Percentiles rank a stretch among this genome's conserved stretches.
Conservation (phyloP, 768 basidiomycete genomes). For the Termitomyces sp. region DNA sequence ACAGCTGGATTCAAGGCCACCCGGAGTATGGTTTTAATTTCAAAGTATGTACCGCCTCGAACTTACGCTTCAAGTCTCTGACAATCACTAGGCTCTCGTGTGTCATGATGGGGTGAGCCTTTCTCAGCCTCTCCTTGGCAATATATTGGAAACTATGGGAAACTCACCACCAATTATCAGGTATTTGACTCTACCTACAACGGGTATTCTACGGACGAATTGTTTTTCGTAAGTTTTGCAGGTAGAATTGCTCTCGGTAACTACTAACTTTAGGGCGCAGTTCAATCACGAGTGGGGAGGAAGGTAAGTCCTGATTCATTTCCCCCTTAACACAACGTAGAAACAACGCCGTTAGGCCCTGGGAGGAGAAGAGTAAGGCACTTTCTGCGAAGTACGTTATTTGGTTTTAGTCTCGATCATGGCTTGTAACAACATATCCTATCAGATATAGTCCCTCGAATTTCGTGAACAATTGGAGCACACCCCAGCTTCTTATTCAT, state of each 20-base stretch:
- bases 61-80: neutral
- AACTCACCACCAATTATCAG: conserved; percentile 24
- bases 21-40: conserved; percentile 85
- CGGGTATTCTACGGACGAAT: conserved; percentile 88
- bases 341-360: conserved; percentile 40
- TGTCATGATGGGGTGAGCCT: conserved; percentile 81
- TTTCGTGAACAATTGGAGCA: conserved; percentile 81
- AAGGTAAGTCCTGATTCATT: conserved; percentile 22
- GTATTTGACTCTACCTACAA: conserved; percentile 77
- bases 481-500: conserved; percentile 82
- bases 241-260: neutral
- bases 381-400: conserved; percentile 51
- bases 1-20: conserved; percentile 93
- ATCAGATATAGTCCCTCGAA: conserved; percentile 73
- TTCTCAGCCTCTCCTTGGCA: neutral
- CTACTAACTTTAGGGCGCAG: conserved; percentile 29
- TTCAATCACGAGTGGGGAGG: conserved; percentile 89
- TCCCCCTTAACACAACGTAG: neutral
- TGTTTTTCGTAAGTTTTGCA: conserved; percentile 68
- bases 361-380: conserved; percentile 55
- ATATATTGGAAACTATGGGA: neutral
- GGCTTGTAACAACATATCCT: neutral
- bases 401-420: neutral
- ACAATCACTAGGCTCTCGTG: conserved; percentile 54
- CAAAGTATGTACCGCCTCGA: conserved; percentile 43